phyloP scores from a whole-genome alignment of 345 rosid genomes.

The Arabis hirsuta region DNA sequence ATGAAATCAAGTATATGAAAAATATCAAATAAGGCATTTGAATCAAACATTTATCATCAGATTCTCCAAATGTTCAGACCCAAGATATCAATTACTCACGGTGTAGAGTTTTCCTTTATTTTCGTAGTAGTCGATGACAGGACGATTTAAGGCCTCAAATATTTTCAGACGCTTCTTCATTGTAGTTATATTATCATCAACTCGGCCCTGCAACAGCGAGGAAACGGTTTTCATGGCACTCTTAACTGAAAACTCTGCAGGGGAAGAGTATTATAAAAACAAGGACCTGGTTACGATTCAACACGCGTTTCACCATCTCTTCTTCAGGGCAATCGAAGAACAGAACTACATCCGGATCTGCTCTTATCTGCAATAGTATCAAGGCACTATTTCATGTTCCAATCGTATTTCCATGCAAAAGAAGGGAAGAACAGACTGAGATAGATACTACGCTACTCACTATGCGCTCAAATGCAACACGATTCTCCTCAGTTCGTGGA shows the following conservation, averaged over 20 bases:
- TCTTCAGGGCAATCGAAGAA: conserved; percentile 79
- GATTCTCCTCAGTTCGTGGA: conserved; percentile 86
- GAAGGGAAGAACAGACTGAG: not conserved
- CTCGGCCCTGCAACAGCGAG: conserved; percentile 62
- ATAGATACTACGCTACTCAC: conserved; percentile 48
- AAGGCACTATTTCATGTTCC: conserved; percentile 17
- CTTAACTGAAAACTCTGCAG: not conserved
- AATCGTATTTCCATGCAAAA: not conserved
- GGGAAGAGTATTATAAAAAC: not conserved
- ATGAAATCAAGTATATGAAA: not conserved
- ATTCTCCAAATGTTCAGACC: not conserved
- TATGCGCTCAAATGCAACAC: conserved; percentile 68
- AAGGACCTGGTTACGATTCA: conserved; percentile 76
- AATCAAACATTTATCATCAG: conserved; percentile 19
- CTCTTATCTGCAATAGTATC: conserved; percentile 51
- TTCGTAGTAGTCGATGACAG: conserved; percentile 75
- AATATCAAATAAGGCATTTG: not conserved
- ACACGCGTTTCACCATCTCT: conserved; percentile 76
- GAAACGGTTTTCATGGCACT: conserved; percentile 14
- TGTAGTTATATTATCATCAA: conserved; percentile 78
- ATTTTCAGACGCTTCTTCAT: conserved; percentile 65
- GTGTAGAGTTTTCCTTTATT: conserved; percentile 74
- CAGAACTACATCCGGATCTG: conserved; percentile 66
- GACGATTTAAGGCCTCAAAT: conserved; percentile 64
- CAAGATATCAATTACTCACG: conserved; percentile 39